A percentile compares a stretch with the other conserved stretches of the same genome.
These are phyloP conservation scores for Ascochyta clinopodiicola DNA, from an alignment of 2,329 filamentous ascomycete genomes.

Conservation along the genomic window DNA sequence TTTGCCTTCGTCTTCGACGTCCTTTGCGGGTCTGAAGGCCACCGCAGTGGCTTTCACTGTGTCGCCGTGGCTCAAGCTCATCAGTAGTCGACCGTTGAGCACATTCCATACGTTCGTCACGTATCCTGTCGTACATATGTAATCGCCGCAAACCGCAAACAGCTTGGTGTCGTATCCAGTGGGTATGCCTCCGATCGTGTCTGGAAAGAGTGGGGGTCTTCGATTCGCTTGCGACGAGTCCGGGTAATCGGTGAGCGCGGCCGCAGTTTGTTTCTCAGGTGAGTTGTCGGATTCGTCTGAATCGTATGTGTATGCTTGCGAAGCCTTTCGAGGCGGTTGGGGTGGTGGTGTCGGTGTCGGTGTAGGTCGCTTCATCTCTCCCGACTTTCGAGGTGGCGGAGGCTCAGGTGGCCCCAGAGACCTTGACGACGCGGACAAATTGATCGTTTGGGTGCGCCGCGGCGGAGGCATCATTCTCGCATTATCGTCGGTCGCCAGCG, in stretches of 20 bases:
- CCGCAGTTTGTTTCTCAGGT: constrained; percentile 56
- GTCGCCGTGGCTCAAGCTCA: constrained; percentile 85
- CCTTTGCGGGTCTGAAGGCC: constrained; percentile 81
- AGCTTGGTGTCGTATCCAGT: constrained; percentile 87
- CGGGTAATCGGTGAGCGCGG: constrained; percentile 72
- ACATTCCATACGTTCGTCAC: constrained; percentile 90
- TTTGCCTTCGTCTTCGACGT: constrained; percentile 80
- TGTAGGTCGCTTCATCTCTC: constrained; percentile 40
- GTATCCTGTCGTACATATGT: constrained; percentile 84
- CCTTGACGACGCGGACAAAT: constrained; percentile 23
- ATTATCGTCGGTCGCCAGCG: constrained; percentile 32
- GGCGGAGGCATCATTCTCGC: constrained; percentile 44
- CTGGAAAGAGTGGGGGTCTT: constrained; percentile 76
- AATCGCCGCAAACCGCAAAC: constrained; percentile 86
- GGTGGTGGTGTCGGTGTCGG: constrained; percentile 19
- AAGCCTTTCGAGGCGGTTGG: constrained; percentile 14
- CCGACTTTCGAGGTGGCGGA: constrained; percentile 45
- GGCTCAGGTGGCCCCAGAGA: constrained; percentile 41
- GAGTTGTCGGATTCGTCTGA: constrained; percentile 58
- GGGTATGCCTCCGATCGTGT: constrained; percentile 75
- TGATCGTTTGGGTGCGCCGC: constrained; percentile 42
- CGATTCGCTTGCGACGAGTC: constrained; percentile 86
- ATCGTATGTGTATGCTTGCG: constrained; percentile 49
- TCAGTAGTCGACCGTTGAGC: constrained; percentile 77
- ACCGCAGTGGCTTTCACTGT: constrained; percentile 81